Evolutionary conservation across 192 early-diverging fungal genomes (phyloP), one percentile per base, ranked within the genome.

Genomic region (Coemansia sp.): DNA sequence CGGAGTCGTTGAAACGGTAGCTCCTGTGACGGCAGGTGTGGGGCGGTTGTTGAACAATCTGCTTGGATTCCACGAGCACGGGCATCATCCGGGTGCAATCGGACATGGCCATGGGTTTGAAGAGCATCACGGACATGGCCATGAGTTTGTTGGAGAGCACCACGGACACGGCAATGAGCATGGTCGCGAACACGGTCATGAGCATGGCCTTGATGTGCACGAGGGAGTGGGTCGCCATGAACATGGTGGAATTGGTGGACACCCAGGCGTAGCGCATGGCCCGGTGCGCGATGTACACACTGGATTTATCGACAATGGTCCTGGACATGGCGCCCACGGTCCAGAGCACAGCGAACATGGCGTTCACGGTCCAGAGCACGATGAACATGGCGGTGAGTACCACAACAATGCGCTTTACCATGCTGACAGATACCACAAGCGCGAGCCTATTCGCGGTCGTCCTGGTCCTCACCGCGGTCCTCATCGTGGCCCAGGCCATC

Each of bases 1-100:
- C 21, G 71, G 71, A 31, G 64, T 66, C 3, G 44, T 72, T 53
- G 64, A 72, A 28, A 24, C 46, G 0, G 55, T 63, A 52, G 63
- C 48, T 2, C 71, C 71, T 14, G 34, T 73, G 20, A 73, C 71
- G 0, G 50, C 34, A n/a, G 71, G 60, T 0, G 60, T 67, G 24
- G 71, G 71, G 1, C 17, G 20, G 11, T 56, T 56, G 42, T 49
- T 73, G 26, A 63, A 59, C 38, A 28, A 34, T 34, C 59, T 72
- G 3, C 59, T 66, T 18, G 47, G 47, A 17, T 20, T 18, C 47
- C 47, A 15, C 5, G 17, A n/a, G 47, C 47, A 48, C 7, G 47
- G 47, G 4, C 47, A 48, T 48, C 25, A 5, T 15, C 49, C 50
- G 38, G 51, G 8, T 21, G 61, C 24, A 54, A 23, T 28, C 10